These are phyloP conservation scores for Erodium maritimum DNA, from an alignment of 345 rosid genomes.

Conservation along the genomic window DNA sequence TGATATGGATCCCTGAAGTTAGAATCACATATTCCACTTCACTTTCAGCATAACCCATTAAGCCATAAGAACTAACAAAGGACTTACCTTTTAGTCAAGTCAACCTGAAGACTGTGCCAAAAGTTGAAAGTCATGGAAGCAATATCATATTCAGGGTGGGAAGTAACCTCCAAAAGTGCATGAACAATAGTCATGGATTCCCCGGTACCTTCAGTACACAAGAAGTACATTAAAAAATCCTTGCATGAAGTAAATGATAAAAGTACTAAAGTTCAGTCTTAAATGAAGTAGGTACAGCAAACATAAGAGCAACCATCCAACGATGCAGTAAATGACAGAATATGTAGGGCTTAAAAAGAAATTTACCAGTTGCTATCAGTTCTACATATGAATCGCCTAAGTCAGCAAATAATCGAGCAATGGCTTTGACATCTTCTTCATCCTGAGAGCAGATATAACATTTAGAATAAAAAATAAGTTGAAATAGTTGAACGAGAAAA, in stretches of 20 bases:
- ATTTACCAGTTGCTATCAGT: slow-evolving; percentile 91
- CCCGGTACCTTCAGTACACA: slow-evolving; percentile 48
- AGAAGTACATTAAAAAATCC: slow-evolving; percentile 6
- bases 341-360: slow-evolving; percentile 1
- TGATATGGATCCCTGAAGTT: slow-evolving; percentile 56
- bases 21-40: slow-evolving; percentile 15
- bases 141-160: slow-evolving; percentile 89
- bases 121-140: slow-evolving; percentile 99
- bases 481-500: too few relatives aligned
- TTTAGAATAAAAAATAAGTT: neutral
- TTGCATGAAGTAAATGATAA: neutral
- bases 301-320: neutral
- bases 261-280: neutral
- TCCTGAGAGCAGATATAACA: slow-evolving; percentile 42
- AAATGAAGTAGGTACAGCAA: neutral
- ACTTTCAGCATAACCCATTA: neutral
- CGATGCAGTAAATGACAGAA: slow-evolving; percentile 3
- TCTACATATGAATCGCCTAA: slow-evolving; percentile 97
- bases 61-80: slow-evolving; percentile 10
- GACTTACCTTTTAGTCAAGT: slow-evolving; percentile 67
- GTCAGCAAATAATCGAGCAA: slow-evolving; percentile 92
- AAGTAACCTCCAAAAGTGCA: slow-evolving; percentile 81
- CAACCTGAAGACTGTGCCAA: slow-evolving; percentile 96
- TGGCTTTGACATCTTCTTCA: slow-evolving; percentile 97
- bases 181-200: slow-evolving; percentile 83